These are phyloP conservation scores for Leishmania major DNA, from an alignment of 208 protist species.

Conservation along the genomic window DNA sequence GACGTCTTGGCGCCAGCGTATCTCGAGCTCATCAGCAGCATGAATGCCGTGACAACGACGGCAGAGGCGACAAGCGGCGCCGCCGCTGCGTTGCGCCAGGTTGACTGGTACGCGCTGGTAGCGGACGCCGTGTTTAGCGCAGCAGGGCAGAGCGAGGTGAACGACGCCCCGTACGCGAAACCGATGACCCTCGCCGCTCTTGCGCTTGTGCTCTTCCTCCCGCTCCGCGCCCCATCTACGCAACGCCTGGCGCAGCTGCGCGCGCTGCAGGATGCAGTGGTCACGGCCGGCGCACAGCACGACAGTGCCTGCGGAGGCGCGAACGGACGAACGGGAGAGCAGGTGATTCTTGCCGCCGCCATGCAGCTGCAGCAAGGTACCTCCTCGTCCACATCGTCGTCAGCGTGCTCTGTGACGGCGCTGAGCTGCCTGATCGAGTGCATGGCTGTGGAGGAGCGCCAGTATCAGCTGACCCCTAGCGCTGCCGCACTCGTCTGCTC, in stretches of 20 bases:
- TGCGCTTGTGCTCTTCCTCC: constrained; percentile 43
- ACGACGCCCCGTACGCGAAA: background rate
- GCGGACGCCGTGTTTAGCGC: constrained; percentile 41
- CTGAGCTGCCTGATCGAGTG: constrained; percentile 73
- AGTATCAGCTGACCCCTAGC: constrained; percentile 41
- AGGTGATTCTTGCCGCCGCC: constrained; percentile 34
- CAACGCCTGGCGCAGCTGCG: constrained; percentile 45
- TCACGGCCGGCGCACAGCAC: constrained; percentile 14
- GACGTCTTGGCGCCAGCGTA: constrained; percentile 34
- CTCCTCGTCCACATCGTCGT: background rate
- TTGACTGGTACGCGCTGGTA: constrained; percentile 62
- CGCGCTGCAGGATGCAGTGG: constrained; percentile 46
- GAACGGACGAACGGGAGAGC: constrained; percentile 13
- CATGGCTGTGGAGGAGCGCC: constrained; percentile 69
- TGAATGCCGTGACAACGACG: background rate
- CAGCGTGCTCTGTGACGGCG: constrained; percentile 48
- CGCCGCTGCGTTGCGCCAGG: constrained; percentile 13
- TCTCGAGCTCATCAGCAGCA: constrained; percentile 25
- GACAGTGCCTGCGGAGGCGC: background rate
- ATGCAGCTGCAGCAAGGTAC: constrained; percentile 24
- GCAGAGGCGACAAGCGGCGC: constrained; percentile 1
- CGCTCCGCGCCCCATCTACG: constrained; percentile 45
- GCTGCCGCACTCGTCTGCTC: constrained; percentile 60
- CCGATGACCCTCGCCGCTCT: constrained; percentile 18
- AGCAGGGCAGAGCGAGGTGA: background rate